Evolutionary conservation across 2,329 filamentous ascomycete genomes (phyloP).

Genomic region (Ambrosiella beaveri): DNA sequence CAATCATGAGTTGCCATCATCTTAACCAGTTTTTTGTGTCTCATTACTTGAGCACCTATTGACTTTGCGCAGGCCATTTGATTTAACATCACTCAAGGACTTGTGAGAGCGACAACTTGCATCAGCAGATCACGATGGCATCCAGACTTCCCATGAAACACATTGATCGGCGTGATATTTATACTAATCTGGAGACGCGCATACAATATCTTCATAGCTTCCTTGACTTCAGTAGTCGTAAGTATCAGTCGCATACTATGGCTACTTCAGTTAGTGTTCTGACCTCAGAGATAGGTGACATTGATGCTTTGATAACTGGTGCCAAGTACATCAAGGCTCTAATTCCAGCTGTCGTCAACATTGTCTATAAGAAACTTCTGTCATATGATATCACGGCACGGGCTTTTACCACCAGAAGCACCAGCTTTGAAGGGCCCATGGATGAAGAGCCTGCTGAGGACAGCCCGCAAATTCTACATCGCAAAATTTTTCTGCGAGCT

Average conservation of each 20-base stretch:
- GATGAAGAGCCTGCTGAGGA: constrained; percentile 47
- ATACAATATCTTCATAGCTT: constrained; percentile 61
- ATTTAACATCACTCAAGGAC: no score
- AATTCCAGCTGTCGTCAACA: constrained; percentile 68
- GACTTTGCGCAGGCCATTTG: no score
- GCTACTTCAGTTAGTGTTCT: not conserved
- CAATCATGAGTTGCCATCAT: not conserved
- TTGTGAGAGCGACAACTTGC: not conserved
- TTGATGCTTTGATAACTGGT: constrained; percentile 51
- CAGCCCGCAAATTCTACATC: constrained; percentile 56
- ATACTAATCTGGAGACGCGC: constrained; percentile 51
- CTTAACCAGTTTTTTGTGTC: not conserved
- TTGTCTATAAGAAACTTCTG: constrained; percentile 67
- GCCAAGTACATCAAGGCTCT: constrained; percentile 67
- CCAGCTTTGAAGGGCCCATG: constrained; percentile 48
- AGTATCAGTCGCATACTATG: constrained; percentile 17
- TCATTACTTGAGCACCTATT: not conserved
- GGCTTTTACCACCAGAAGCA: constrained; percentile 48
- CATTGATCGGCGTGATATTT: constrained; percentile 52
- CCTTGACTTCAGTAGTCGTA: constrained; percentile 56
- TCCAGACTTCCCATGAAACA: constrained; percentile 31
- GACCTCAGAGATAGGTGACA: constrained; percentile 34
- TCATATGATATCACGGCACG: constrained; percentile 69
- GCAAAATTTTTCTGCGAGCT: constrained; percentile 63
- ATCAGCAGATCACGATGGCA: constrained; percentile 16